Percentiles rank a stretch among this genome's conserved stretches.
phyloP scores from a whole-genome alignment of 2,329 filamentous ascomycete species.

The Acrocalymma vagum region DNA sequence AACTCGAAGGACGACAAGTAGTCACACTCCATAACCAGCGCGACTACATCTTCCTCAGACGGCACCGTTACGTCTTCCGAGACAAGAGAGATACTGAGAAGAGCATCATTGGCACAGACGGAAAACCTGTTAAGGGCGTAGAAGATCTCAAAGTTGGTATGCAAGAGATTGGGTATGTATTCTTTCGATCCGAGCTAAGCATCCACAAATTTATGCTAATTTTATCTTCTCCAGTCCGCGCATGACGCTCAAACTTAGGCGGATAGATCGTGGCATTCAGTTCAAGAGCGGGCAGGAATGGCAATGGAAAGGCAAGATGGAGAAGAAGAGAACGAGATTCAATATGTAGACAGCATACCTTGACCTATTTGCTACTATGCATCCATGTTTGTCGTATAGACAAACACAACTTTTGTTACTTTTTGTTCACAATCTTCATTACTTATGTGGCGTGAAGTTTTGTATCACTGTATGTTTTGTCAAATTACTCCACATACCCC shows the following conservation, averaged over 20 bases:
- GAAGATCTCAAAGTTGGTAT: slow-evolving; percentile 86
- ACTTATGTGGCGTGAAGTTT: too few relatives aligned
- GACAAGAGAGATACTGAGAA: slow-evolving; percentile 90
- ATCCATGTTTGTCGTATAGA: too few relatives aligned
- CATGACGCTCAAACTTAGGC: slow-evolving; percentile 85
- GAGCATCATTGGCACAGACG: slow-evolving; percentile 80
- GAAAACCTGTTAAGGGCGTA: slow-evolving; percentile 82
- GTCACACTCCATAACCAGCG: slow-evolving; percentile 94
- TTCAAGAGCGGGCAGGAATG: slow-evolving; percentile 82
- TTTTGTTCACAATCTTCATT: too few relatives aligned
- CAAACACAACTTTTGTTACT: too few relatives aligned
- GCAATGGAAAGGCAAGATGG: slow-evolving; percentile 96
- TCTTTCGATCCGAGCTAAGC: slow-evolving; percentile 54
- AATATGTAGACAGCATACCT: slow-evolving; percentile 73
- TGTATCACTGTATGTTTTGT: too few relatives aligned
- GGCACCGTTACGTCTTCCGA: slow-evolving; percentile 91
- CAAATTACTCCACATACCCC: too few relatives aligned
- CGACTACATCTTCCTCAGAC: slow-evolving; percentile 92
- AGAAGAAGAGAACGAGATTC: slow-evolving; percentile 93
- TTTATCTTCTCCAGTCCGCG: slow-evolving; percentile 44
- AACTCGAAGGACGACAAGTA: slow-evolving; percentile 86
- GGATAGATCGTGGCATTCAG: slow-evolving; percentile 90
- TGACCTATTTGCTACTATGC: too few relatives aligned
- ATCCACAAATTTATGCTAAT: not conserved
- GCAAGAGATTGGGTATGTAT: slow-evolving; percentile 77